Percentiles rank a stretch among this genome's conserved stretches.
Evolutionary conservation across 1,284 basidiomycete genomes (phyloP).

Genomic region (Pholiota adiposa): DNA sequence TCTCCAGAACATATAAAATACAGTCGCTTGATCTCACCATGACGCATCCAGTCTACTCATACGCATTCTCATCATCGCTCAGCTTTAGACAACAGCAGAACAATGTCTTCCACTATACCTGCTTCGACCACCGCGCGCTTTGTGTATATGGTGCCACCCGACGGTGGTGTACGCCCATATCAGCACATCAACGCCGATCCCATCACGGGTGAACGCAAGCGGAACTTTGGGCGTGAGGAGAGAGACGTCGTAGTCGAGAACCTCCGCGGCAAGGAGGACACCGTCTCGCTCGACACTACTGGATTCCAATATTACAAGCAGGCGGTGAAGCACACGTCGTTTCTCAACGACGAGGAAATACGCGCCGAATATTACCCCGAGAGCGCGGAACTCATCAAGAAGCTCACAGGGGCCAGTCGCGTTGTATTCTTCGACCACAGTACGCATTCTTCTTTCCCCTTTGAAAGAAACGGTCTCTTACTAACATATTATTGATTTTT

Average conservation of each 20-base stretch:
- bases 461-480: background rate
- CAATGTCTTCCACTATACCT: slow-evolving; percentile 4
- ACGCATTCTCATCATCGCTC: background rate
- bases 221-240: slow-evolving; percentile 27
- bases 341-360: slow-evolving; percentile 52
- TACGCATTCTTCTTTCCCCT: slow-evolving; percentile 31
- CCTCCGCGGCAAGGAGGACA: slow-evolving; percentile 54
- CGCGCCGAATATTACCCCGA: slow-evolving; percentile 62
- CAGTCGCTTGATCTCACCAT: background rate
- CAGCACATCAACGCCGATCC: slow-evolving; percentile 32
- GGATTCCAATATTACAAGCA: slow-evolving; percentile 57
- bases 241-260: slow-evolving; percentile 53
- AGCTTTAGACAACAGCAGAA: background rate
- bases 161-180: slow-evolving; percentile 33
- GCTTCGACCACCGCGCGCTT: slow-evolving; percentile 26
- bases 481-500: background rate
- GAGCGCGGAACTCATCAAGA: slow-evolving; percentile 60
- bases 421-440: slow-evolving; percentile 70
- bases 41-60: background rate
- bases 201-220: slow-evolving; percentile 28
- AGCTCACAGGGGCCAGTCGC: slow-evolving; percentile 60
- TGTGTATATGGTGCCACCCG: slow-evolving; percentile 30
- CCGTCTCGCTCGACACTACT: slow-evolving; percentile 52
- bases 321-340: slow-evolving; percentile 47
- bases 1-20: background rate